Percentiles rank a stretch among this genome's conserved stretches.
Conservation (phyloP, 176 grass and related monocot species). For the Raddia distichophylla region DNA sequence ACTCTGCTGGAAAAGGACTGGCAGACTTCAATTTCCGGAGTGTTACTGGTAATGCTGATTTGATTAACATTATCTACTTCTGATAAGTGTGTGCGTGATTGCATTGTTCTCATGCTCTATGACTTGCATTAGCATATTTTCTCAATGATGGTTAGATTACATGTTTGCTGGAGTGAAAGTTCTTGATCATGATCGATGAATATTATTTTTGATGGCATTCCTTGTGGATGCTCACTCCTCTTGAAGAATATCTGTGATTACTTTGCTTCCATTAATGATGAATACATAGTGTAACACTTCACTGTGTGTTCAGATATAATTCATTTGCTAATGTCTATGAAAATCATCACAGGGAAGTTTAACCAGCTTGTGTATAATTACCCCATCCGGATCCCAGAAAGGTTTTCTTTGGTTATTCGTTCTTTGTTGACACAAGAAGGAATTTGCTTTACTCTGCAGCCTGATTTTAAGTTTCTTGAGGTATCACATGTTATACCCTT, state of each 20-base stretch:
- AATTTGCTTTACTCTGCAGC: conserved; percentile 93
- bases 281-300: conserved; percentile 27
- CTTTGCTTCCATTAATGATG: conserved; percentile 21
- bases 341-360: conserved; percentile 75
- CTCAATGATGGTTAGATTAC: not conserved
- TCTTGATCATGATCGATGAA: conserved; percentile 14
- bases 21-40: conserved; percentile 97
- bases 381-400: conserved; percentile 94
- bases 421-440: conserved; percentile 98
- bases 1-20: conserved; percentile 93
- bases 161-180: conserved; percentile 2
- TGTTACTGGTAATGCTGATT: conserved; percentile 74
- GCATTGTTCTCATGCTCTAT: conserved; percentile 9
- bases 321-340: conserved; percentile 33
- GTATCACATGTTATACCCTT: conserved; percentile 46
- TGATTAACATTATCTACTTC: not conserved
- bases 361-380: conserved; percentile 98
- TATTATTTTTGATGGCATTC: not conserved
- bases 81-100: conserved; percentile 19
- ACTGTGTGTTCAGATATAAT: conserved; percentile 20
- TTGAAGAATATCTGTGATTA: conserved; percentile 18
- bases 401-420: conserved; percentile 98
- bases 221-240: conserved; percentile 15
- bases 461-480: conserved; percentile 99
- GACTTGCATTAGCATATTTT: not conserved